Conservation (phyloP, 768 basidiomycete species). For the Leccinellum albellum region DNA sequence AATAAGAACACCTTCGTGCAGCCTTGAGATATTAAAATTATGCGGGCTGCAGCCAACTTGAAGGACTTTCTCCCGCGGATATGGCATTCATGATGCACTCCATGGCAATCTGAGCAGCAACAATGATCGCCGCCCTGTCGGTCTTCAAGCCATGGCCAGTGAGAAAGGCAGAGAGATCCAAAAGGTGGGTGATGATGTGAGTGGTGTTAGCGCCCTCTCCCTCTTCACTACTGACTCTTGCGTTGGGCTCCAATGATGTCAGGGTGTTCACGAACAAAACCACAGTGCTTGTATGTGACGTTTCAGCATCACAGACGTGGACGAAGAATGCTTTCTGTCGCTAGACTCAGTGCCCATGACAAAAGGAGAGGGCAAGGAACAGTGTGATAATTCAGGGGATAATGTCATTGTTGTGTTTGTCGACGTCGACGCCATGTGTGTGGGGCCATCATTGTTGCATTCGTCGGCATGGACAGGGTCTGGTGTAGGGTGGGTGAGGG, state of each 20-base stretch:
- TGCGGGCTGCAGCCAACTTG: conserved; percentile 48
- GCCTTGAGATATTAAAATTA: conserved; percentile 55
- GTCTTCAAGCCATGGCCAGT: conserved; percentile 29
- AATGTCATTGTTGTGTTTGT: too few species aligned
- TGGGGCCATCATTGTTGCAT: too few species aligned
- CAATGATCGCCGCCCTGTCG: conserved; percentile 41
- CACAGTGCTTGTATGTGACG: conserved; percentile 66
- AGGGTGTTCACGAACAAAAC: conserved; percentile 60
- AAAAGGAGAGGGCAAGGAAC: neutral
- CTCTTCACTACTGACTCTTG: neutral
- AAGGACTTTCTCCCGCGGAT: conserved; percentile 72
- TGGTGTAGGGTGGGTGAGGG: too few species aligned
- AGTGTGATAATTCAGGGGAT: too few species aligned
- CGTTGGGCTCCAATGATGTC: conserved; percentile 29
- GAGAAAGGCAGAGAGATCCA: conserved; percentile 42
- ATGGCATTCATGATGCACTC: conserved; percentile 57
- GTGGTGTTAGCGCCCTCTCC: conserved; percentile 33
- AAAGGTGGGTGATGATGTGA: conserved; percentile 45
- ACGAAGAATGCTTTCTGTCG: conserved; percentile 54
- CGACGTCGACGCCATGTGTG: too few species aligned
- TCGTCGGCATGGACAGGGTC: too few species aligned
- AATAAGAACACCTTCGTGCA: conserved; percentile 39
- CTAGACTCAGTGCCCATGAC: conserved; percentile 29
- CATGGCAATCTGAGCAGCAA: conserved; percentile 49
- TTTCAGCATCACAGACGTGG: conserved; percentile 42